These are phyloP conservation scores for Cryptococcus sp. DNA, from an alignment of 1,284 basidiomycete species.

Conservation along the genomic window DNA sequence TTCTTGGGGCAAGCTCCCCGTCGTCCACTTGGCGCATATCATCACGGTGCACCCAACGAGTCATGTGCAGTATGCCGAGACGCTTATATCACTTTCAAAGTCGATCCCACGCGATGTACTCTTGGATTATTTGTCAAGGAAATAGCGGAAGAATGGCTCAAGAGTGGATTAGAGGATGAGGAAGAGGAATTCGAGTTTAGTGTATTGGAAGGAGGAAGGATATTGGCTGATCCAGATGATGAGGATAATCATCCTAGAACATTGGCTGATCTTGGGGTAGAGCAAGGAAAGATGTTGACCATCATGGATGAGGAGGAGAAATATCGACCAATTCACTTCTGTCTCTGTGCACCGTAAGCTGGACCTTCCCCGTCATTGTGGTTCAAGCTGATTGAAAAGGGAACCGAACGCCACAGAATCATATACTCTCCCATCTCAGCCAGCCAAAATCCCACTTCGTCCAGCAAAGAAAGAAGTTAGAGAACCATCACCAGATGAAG, in stretches of 20 bases:
- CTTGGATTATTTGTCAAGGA: constrained; percentile 69
- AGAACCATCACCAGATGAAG: constrained; percentile 13
- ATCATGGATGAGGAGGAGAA: constrained; percentile 70
- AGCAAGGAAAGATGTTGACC: constrained; percentile 64
- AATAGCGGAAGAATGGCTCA: constrained; percentile 48
- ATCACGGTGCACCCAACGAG: constrained; percentile 62
- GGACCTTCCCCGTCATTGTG: not conserved
- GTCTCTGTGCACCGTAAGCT: constrained; percentile 65
- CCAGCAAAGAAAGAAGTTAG: constrained; percentile 2
- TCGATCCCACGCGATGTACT: constrained; percentile 62
- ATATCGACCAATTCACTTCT: constrained; percentile 67
- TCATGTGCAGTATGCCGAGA: constrained; percentile 82
- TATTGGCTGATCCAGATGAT: constrained; percentile 45
- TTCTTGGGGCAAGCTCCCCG: constrained; percentile 64
- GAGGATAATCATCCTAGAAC: constrained; percentile 43
- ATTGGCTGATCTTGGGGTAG: constrained; percentile 40
- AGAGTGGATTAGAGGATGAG: constrained; percentile 44
- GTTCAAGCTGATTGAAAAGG: constrained; percentile 3
- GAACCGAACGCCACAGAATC: constrained; percentile 3
- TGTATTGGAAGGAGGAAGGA: constrained; percentile 72
- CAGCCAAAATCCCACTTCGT: constrained; percentile 11
- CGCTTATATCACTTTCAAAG: constrained; percentile 68
- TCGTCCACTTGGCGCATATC: constrained; percentile 65
- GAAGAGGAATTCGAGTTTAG: constrained; percentile 59
- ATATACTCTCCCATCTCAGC: constrained; percentile 11